Conservation (phyloP, 108 stramenopile genomes). For the Chaetoceros muelleri region DNA sequence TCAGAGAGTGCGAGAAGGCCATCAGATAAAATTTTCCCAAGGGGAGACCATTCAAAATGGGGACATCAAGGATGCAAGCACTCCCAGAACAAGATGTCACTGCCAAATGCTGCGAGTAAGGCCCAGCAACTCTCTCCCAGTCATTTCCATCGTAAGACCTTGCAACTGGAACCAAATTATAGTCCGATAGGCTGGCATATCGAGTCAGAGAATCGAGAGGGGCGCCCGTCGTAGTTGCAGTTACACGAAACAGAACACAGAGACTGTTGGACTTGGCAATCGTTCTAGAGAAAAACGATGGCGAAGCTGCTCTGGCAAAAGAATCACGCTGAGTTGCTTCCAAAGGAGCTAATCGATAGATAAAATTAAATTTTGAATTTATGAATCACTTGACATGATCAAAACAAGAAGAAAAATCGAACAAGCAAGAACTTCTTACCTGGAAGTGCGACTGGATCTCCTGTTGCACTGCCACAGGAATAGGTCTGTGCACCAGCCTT, state of each 20-base stretch:
- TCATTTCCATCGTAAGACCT: conserved; percentile 48
- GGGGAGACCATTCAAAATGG: neutral
- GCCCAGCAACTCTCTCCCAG: conserved; percentile 47
- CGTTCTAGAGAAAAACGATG: neutral
- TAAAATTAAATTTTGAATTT: no score
- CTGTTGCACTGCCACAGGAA: no score
- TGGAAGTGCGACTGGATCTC: no score
- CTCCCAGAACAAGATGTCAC: neutral
- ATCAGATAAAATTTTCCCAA: neutral
- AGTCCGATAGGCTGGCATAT: neutral
- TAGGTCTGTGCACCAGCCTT: no score
- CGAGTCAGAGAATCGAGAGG: neutral
- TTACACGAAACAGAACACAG: neutral
- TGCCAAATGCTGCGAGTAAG: neutral
- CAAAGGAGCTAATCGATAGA: no score
- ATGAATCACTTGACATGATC: no score
- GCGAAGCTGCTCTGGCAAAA: no score
- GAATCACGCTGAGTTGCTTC: no score
- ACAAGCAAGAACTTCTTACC: no score
- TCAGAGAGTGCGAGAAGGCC: neutral
- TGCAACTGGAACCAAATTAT: conserved; percentile 29
- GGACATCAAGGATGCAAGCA: neutral
- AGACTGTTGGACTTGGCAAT: neutral
- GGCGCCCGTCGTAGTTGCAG: neutral
- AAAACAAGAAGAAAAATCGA: no score